phyloP scores from a whole-genome alignment of 495 filamentous ascomycete species.

The Aspergillus nanangensis region DNA sequence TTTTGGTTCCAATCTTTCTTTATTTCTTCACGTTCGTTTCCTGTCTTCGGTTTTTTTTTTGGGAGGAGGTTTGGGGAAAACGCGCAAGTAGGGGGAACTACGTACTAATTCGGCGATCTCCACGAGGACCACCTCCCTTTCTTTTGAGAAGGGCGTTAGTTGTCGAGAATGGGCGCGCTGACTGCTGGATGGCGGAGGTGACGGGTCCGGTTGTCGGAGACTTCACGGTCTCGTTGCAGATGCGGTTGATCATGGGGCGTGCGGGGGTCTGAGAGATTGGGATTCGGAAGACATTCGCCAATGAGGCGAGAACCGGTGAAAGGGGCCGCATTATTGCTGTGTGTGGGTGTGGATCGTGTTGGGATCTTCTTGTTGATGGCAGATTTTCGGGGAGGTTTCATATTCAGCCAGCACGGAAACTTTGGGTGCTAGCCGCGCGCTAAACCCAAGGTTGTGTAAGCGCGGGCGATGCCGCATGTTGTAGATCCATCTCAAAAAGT shows the following conservation, averaged over 20 bases:
- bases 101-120: slow-evolving; percentile 48
- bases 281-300: slow-evolving; percentile 43
- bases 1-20: too few species aligned
- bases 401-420: not conserved
- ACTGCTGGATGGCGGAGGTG: slow-evolving; percentile 26
- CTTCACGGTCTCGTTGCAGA: slow-evolving; percentile 26
- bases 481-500: too few species aligned
- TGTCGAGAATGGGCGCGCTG: slow-evolving; percentile 36
- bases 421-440: not conserved
- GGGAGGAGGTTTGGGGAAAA: slow-evolving; percentile 4
- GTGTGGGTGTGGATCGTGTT: slow-evolving; percentile 8
- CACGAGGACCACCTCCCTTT: slow-evolving; percentile 15
- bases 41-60: too few species aligned
- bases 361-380: not conserved
- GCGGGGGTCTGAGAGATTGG: slow-evolving; percentile 29
- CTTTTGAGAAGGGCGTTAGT: slow-evolving; percentile 33
- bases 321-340: slow-evolving; percentile 35
- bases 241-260: slow-evolving; percentile 24
- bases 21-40: too few species aligned
- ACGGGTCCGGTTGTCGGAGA: slow-evolving; percentile 14
- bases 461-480: too few species aligned
- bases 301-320: slow-evolving; percentile 39
- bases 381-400: not conserved
- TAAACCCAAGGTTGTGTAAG: not conserved
- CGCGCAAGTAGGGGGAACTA: too few species aligned